Conservation (phyloP, 306 rosid species). For the Rosa chinensis region DNA sequence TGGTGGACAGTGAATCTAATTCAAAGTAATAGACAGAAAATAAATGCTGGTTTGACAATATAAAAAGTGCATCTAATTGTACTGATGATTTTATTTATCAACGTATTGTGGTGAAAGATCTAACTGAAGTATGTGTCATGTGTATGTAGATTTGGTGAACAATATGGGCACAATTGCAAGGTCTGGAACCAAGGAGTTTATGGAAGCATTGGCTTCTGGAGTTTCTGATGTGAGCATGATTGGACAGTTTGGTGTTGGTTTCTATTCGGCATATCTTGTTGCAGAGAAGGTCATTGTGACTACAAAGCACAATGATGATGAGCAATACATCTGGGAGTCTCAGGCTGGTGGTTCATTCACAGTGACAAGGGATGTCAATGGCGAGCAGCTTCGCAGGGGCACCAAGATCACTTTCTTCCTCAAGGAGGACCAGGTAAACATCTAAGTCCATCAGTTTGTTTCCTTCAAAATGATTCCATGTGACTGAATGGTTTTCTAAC, state of each 20-base stretch:
- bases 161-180: constrained; percentile 75
- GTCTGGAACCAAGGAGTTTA: constrained; percentile 72
- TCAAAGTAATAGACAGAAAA: too few species aligned
- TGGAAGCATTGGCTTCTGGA: constrained; percentile 76
- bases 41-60: background rate
- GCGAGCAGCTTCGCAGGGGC: constrained; percentile 70
- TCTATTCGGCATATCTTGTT: constrained; percentile 66
- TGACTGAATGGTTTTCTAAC: background rate
- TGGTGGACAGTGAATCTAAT: background rate
- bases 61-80: too few species aligned
- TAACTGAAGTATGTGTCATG: too few species aligned
- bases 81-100: too few species aligned
- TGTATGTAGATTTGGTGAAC: constrained; percentile 57
- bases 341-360: constrained; percentile 78
- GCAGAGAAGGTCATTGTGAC: constrained; percentile 63
- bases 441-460: background rate
- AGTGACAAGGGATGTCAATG: constrained; percentile 56
- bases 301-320: constrained; percentile 70
- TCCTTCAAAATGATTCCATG: too few species aligned
- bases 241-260: constrained; percentile 78
- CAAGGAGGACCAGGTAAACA: constrained; percentile 67
- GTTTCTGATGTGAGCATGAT: constrained; percentile 70
- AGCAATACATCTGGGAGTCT: constrained; percentile 69
- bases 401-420: constrained; percentile 73
- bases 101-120: too few species aligned